Evolutionary conservation across 345 rosid species (phyloP), one percentile per base, ranked within the genome.

Genomic region (Psidium friedrichsthalianum): DNA sequence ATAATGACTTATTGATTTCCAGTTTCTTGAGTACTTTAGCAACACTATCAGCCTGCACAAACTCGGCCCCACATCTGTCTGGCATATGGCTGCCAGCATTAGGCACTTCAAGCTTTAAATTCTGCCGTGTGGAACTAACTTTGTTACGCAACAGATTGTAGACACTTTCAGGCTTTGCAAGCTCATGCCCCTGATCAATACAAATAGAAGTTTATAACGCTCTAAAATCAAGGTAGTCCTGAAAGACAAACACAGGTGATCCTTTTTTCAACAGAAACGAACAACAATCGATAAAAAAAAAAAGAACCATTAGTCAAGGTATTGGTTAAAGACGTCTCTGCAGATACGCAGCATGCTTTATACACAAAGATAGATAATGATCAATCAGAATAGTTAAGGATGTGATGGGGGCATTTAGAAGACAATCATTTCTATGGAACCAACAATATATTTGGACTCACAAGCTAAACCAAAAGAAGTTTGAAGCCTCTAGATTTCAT

Each of bases 81-180:
- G 91, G 85, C 83, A 86, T 87, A 29, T 22, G 82, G 64, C 59
- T 85, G 83, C 27, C 55, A 78, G 87, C 51, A 78, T 80, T 57
- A 29, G 90, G 88, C 51, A 83, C 74, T 86, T 87, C 92, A 86
- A 86, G 40, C 85, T 88, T 85, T 11, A 42, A 36, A 47, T 83
- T 82, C 82, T 82, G 88, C 89, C 88, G 89, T 74, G 82, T 55
- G 21, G 90, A 86, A 57, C 84, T 86, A 40, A 82, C 85, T 88
- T 90, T 86, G 32, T 83, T 88, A 51, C 89, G 89, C 86, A 97
- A 89, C 82, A 97, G 83, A 22, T 88, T 91, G 86, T 92, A 95
- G 56, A 94, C 92, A 86, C 95, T 89, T 3, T 91, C 87, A 5
- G 96, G 93, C 88, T 89, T 85, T 6, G 89, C 78, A 87, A 94